Base-by-base conservation (phyloP, 257 asterid species). In the Eustoma russellianum region DNA sequence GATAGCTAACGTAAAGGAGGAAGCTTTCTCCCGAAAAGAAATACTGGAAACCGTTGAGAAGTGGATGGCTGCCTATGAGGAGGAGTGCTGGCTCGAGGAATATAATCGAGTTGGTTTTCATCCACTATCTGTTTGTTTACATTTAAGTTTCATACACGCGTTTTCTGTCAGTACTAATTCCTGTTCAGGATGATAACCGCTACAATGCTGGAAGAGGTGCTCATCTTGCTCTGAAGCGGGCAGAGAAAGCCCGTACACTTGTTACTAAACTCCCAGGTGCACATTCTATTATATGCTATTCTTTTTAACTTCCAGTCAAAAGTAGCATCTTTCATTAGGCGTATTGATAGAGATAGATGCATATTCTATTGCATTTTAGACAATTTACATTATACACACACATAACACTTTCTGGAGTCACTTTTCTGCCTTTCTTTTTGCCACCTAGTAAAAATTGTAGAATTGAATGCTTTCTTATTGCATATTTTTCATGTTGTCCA, bases 71-170 rank as follows among this genome's bases (percentile, higher is more conserved):
- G 95, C 98, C 55, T 88, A 97, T 13, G 94, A 80, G 61, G 97
- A 92, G 71, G 97, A 92, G 81, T 80, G 95, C 74, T 92, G 98
- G 98, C 98, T 92, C 43, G 97, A 88, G 80, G 98, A 92, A 71
- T 92, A 92, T 59, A 85, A 81, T 57, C 88, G 95, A 90, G 97
- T 88, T 66, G 33, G 80, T 61, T 55, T 57, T 56, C 46, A 19
- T 50, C 62, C 59, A 46, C 47, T 51, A 30, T 40, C 10, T 55
- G 46, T 48, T 40, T 54, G 50, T 13, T 44, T 57, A 60, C 49
- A 55, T 75, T 13, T 68, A 59, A 47, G 48, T 62, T 58, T 28
- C 59, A 44, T 24, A 52, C 41, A 30, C 7, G 17, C 2, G 17
- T 35, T 49, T 46, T 13, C n/a, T 13, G 52, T 57, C 9, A 13